Base-by-base conservation (phyloP, 164 flowering plant species). In the Umbellularia californica region DNA sequence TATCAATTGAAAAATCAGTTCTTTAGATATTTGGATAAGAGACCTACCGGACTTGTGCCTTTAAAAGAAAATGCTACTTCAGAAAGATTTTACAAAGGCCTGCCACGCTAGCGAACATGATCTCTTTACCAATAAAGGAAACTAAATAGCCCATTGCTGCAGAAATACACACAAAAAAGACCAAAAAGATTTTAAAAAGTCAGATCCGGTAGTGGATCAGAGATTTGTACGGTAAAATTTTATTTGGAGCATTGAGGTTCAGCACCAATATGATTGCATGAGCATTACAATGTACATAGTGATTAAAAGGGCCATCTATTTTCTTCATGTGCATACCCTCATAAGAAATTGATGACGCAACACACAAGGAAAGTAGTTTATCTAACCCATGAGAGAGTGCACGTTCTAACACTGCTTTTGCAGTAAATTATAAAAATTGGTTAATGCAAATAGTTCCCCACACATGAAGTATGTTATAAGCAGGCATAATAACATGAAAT, bases 121-220 rank as follows among this genome's bases (percentile, higher is more conserved):
- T 28, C 74, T 93, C 78, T 79, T 89, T 95, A 15, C 92, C 95
- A 25, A 86, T 79, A 68, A 86, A 25, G 68, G 78, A 84, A 71
- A 77, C 98, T 9, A 83, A 77, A 73, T 86, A 87, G 72, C 92
- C 98, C 92, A 91, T 82, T 75, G 92, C 97, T 94, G 75, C 64
- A 84, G 50, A 27, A 41, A 74, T 9, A 41, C 47, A 41, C 41
- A 33, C 47, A 41, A 41, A 41, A 41, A 41, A 9, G 1, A 41
- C 47, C 47, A 41, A 41, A 41, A 41, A 41, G 0, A 41, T 30
- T 30, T 30, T 30, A 7, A 41, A 41, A 41, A 7, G 0, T 27
- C 2, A 71, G 27, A 55, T 15, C 20, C 60, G 19, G 4, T 3
- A 55, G 2, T 1, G 0, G n/a, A 55, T 41, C 47, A 41, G 47